Evolutionary conservation across 306 rosid species (phyloP), one percentile per base, ranked within the genome.

Genomic region (Amphicarpaea edgeworthii): DNA sequence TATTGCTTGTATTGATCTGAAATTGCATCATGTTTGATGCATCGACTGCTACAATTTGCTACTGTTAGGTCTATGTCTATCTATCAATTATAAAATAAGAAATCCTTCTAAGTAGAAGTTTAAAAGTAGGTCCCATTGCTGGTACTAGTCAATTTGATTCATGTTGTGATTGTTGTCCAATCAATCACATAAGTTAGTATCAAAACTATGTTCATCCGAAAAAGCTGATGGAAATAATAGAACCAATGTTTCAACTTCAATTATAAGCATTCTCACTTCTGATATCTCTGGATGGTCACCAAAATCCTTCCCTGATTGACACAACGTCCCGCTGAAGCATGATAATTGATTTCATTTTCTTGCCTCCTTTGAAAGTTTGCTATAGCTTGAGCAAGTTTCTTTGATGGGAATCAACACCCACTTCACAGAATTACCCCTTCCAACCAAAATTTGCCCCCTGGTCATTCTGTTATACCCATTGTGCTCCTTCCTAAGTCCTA

Each of bases 341-440:
- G 59, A 51, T 50, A 61, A 47, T 62, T 28, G 34, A 38, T 60
- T 75, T 10, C 34, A n/a, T 63, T 5, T 41, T 61, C 20, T 74
- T 32, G 24, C 46, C 72, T 59, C 34, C 19, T 69, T 75, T 50
- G 53, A 43, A 49, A 17, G 58, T 24, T 34, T 59, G 50, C 16
- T 45, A 45, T 60, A 37, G 64, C 71, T 24, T 53, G 72, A 70
- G 63, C 61, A 45, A 43, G 9, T 45, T 46, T 68, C 23, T n/a
- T 7, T 63, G 8, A 38, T 62, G 21, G 47, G 47, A 16, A 7
- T 34, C 24, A 63, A 19, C n/a, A 17, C 45, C 7, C 24, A 62
- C 68, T 8, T 2, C 30, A 0, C 30, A 26, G 30, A 26, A 26
- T 0, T 26, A 26, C 30, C 30, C 30, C 30, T 26, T 26, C 30